Evolutionary conservation across 1,284 basidiomycete species (phyloP), one percentile per base, ranked within the genome.

Genomic region (Spongiforma sp.): DNA sequence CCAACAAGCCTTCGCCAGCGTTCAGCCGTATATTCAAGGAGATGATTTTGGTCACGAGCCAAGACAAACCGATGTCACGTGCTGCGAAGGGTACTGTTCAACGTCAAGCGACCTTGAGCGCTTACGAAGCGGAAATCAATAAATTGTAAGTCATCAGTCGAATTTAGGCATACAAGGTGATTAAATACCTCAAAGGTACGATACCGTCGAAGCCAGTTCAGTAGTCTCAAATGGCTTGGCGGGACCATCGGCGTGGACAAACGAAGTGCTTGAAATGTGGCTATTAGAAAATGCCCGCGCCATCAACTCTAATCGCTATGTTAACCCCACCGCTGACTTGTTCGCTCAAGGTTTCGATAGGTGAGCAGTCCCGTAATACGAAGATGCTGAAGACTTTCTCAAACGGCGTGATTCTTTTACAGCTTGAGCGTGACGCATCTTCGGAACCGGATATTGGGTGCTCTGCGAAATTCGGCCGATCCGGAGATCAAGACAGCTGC

Each of bases 351-450:
- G n/a, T n/a, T 50, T 50, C 17, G 48, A 50, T 30, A 50, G 48
- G 48, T 50, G 26, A 19, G 28, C 6, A 28, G 9, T 50, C 48
- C 19, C 28, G 24, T 17, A 30, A 15, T 15, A 21, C 1, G 12
- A 4, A 15, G 28, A n/a, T 7, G 21, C 5, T 21, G 26, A 21
- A 52, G 50, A 17, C 26, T 10, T 26, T 21, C 21, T 30, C 32
- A 4, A 32, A 19, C n/a, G 21, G 1, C 14, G 21, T 4, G 28
- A 2, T 5, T 28, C 10, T 15, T 15, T 12, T 10, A n/a, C 19
- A 77, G 76, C 59, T 61, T 77, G 52, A 71, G 69, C 41, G 73
- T 67, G 1, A 76, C 75, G 0, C 73, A 70, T 63, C 65, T 76
- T 28, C 66, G 71, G n/a, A 76, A 75, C 59, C 67, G 65, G 21